Base-by-base conservation (phyloP, 2,329 filamentous ascomycete species). In the Talaromyces sp. region DNA sequence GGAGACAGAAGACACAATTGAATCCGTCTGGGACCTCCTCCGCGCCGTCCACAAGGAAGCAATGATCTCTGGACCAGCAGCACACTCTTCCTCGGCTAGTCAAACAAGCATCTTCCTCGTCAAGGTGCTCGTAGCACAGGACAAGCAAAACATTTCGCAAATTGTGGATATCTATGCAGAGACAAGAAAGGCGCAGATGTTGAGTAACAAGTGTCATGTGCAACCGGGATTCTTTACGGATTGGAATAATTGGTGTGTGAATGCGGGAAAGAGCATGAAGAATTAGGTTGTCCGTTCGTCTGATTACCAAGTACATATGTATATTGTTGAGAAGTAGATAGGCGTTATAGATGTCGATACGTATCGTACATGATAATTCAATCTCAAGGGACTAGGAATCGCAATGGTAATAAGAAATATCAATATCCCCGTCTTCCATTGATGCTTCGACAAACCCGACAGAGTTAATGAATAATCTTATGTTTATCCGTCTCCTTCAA, bases 71-170 rank as follows among this genome's bases (percentile, higher is more conserved):
- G 74, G 73, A 1, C 88, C 91, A 0, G 90, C 90, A 68, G 83
- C 88, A 2, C 92, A 95, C 75, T 87, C 87, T 25, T 87, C 86
- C 71, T 89, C 90, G 0, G 92, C 89, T 66, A 96, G 92, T 70
- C 87, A 80, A 66, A 77, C 80, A 19, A 84, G 79, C 74, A 71
- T 81, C 56, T 73, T 79, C 58, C 74, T 78, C 63, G 78, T 79
- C n/a, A 80, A 80, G 69, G 75, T 78, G 3, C 73, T 81, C 9
- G 75, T 78, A 4, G 80, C 74, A 25, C 71, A 78, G 59, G 76
- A 88, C 62, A 84, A 83, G 73, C 79, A 77, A 3, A 80, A 79
- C 61, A 79, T 89, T 25, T 79, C 82, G 52, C 79, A 81, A 25
- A 81, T 91, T 35, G 86, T 87, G 47, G 83, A 81, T 65, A 80